Base-by-base conservation (phyloP, 192 early-diverging fungal genomes). In the Mortierella alpina region DNA sequence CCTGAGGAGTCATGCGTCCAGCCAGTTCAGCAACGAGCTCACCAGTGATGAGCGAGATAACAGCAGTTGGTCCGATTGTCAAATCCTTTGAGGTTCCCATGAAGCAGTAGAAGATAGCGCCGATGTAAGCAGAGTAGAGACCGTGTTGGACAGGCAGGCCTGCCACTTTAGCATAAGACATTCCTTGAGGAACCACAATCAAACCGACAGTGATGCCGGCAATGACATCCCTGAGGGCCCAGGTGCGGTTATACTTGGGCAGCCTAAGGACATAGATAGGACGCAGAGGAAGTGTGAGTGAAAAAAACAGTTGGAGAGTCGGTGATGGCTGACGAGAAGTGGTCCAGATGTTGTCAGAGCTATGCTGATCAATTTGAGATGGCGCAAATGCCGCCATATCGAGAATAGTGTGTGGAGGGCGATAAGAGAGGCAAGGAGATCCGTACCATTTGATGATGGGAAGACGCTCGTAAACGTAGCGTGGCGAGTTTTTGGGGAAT, bases 121-220 rank as follows among this genome's bases (percentile, higher is more conserved):
- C 91, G 50, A 89, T 83, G 58, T 91, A 90, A 44, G 90, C 85
- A 61, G 91, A 89, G 77, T 94, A 95, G n/a, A 95, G 82, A 46
- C 93, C 93, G 68, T 93, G 92, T 73, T 93, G 73, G 20, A 88
- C 82, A 17, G 91, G 88, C 23, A 95, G 69, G 40, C 70, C 67
- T 10, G 93, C 94, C 41, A 95, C 69, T 57, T 92, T 93, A 6
- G 94, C 91, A 72, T 94, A 92, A 3, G 88, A 86, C 87, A 90
- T 88, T 54, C 86, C 83, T 71, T 94, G 92, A 49, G 93, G 93
- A 39, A 95, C 88, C 40, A 92, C 90, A 15, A 95, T 87, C 47
- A 91, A 68, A n/a, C 89, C 92, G 13, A 94, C 88, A 22, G 94
- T 94, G n/a, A 93, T 42, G 53, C 93, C 94, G 46, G 94, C 94